These are phyloP conservation scores for Termitomyces sp. DNA, from an alignment of 768 basidiomycete genomes.

Conservation along the genomic window DNA sequence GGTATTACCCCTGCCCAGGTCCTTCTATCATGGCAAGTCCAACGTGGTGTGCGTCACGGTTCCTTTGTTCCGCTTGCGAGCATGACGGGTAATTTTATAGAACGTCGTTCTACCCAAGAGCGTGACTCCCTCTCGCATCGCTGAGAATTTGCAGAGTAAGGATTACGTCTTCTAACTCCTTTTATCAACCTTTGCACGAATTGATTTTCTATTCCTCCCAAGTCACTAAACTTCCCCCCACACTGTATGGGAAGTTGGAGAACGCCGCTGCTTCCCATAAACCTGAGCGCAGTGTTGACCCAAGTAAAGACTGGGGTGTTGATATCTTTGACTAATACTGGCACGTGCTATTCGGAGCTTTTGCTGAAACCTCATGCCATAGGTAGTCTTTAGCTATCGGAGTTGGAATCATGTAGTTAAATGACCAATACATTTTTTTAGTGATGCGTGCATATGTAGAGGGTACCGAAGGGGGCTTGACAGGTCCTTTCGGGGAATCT, in stretches of 20 bases:
- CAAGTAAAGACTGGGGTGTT: conserved; percentile 55
- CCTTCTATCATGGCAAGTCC: conserved; percentile 71
- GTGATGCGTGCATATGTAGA: background rate
- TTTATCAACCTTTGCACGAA: background rate
- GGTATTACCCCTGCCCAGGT: conserved; percentile 72
- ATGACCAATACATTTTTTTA: too few relatives aligned
- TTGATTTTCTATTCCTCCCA: conserved; percentile 24
- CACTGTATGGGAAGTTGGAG: conserved; percentile 40
- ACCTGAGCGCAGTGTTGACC: conserved; percentile 51
- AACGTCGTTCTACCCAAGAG: conserved; percentile 75
- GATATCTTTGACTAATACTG: conserved; percentile 51
- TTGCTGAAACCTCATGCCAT: background rate
- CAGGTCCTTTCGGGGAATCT: background rate
- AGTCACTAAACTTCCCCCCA: conserved; percentile 33
- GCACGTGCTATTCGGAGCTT: background rate
- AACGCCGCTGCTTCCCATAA: conserved; percentile 46
- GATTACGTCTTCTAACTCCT: conserved; percentile 18
- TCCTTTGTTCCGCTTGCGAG: background rate
- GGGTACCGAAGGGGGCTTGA: background rate
- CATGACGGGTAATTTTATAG: conserved; percentile 23
- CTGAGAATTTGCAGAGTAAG: conserved; percentile 67
- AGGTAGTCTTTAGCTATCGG: background rate
- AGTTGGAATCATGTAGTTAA: too few relatives aligned
- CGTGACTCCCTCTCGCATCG: conserved; percentile 60
- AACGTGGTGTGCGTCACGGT: conserved; percentile 54